Conservation (phyloP, 257 asterid genomes). For the Solanum commersonii region DNA sequence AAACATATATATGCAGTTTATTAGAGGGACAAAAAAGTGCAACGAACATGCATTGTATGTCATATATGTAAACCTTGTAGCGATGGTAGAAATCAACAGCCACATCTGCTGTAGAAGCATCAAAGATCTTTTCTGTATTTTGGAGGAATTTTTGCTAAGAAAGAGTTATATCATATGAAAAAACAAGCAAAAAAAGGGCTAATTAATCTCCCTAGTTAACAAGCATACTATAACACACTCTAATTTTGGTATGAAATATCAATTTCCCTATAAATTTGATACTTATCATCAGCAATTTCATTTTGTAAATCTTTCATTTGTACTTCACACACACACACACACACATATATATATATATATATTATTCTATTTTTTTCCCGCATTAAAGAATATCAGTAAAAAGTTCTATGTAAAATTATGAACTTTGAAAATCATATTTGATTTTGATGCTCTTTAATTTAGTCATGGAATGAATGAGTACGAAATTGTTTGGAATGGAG, state of each 20-base stretch:
- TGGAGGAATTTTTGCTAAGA: not conserved
- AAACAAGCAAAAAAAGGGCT: not conserved
- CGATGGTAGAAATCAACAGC: slow-evolving; percentile 21
- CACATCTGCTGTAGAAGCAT: slow-evolving; percentile 13
- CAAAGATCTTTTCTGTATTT: slow-evolving; percentile 19
- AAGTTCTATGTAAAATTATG: no score
- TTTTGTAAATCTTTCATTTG: no score
- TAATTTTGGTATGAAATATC: no score
- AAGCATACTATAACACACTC: no score
- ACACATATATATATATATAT: no score
- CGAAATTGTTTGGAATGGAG: no score
- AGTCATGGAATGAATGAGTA: not conserved
- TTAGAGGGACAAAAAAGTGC: not conserved
- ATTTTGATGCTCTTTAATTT: not conserved
- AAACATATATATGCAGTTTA: not conserved
- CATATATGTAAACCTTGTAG: slow-evolving; percentile 10
- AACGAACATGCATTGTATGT: not conserved
- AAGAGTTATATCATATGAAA: not conserved
- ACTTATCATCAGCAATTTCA: no score
- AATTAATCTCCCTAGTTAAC: no score
- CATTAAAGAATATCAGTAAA: no score
- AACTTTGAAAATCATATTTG: not conserved
- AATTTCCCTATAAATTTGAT: no score
- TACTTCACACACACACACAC: no score
- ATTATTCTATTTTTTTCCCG: not conserved